Base-by-base conservation (phyloP, 2,329 filamentous ascomycete species). In the Xylaria sp. region DNA sequence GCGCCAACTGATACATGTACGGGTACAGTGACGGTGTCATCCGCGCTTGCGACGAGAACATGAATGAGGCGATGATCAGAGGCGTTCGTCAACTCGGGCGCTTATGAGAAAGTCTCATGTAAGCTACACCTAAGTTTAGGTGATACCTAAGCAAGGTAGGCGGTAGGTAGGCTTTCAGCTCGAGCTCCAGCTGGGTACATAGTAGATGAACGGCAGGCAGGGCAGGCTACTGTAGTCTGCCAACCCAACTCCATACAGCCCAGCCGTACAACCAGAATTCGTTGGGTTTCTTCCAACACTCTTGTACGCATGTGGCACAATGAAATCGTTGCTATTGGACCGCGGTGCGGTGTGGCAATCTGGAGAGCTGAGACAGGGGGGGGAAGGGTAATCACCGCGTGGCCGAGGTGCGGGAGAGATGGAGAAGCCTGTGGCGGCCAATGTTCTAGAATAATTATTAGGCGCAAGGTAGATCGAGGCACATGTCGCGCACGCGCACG, bases 1-100 rank as follows among this genome's bases (percentile, higher is more conserved):
- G 56, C 58, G 58, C 56, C 52, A 54, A 59, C 26, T 61, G 56
- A 61, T 54, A 59, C 57, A 26, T n/a, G n/a, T n/a, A n/a, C n/a
- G n/a, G n/a, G n/a, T n/a, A n/a, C n/a, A n/a, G n/a, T n/a, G n/a
- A n/a, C n/a, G 44, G 48, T 59, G 39, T 44, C 40, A 61, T 53
- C 52, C 56, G 58, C 58, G 55, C 58, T 55, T 61, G 56, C 50
- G 42, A 54, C 48, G 38, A 50, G 42, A 46, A 44, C 47, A 58
- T 50, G 48, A 54, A 60, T 51, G 43, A 47, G 39, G 50, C 17
- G 49, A 48, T 40, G 54, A 53, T 57, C 50, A 47, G 38, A 48
- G 39, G 39, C 50, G 40, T 51, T 48, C 43, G 45, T 47, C 22
- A 37, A 41, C 49, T 24, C 57, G 11, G 54, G 56, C 53, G 57